Base-by-base conservation (phyloP, 2,329 filamentous ascomycete species). In the Ophiostoma novo-ulmi region DNA sequence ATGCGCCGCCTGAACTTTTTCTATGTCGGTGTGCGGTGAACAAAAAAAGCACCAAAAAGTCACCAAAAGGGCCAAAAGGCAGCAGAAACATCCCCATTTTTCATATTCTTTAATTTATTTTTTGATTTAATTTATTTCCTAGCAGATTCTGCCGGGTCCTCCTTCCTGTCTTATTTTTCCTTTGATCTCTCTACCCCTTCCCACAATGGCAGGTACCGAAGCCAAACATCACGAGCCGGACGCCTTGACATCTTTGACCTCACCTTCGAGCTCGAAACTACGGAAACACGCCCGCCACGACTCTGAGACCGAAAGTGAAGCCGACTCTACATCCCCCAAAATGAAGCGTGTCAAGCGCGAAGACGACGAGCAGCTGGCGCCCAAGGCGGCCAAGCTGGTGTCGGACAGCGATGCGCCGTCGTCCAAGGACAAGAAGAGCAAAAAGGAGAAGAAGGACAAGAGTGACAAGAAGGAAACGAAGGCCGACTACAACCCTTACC, bases 401-500 rank as follows among this genome's bases (percentile, higher is more conserved):
- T 66, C 61, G 6, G 69, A 71, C 55, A 70, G 70, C 70, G 72
- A 74, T 22, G 55, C 64, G 41, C 41, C 63, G 17, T 38, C 69
- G 11, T 67, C 65, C 20, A 39, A 67, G n/a, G 66, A 17, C 11
- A 31, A 31, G 31, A 63, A 63, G 36, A 61, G 22, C 17, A 48
- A 66, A 66, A 44, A 39, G 44, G 67, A 71, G n/a, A 72, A 70
- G 48, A 36, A 61, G 13, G 20, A 10, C 22, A 64, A 52, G 31
- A 36, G 5, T 1, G 39, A 41, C 38, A 31, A 31, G 17, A 71
- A 73, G 58, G 65, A 39, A 2, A 55, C 65, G n/a, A 69, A 71
- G 41, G 39, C 67, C 22, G 80, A 79, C 73, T 78, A 86, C 78
- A 98, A 98, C 79, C 92, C 92, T 1, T 98, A 99, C 82, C 88